Percentiles rank a stretch among this genome's conserved stretches.
phyloP scores from a whole-genome alignment of 2,329 filamentous ascomycete genomes.

The Rhexocercosporidium sp. region DNA sequence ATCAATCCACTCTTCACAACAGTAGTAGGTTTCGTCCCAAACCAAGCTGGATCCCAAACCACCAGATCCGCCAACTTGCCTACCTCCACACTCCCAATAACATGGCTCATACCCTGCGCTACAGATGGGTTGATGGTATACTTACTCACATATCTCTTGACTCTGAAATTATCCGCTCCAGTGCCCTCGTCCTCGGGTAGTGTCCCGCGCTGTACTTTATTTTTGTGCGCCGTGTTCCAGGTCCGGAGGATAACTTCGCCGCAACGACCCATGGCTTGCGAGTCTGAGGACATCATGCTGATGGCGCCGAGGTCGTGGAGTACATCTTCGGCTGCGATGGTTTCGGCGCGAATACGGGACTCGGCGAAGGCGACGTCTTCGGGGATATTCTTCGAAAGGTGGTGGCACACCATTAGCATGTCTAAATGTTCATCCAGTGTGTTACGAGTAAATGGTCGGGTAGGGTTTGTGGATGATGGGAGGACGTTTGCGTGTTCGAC shows the following conservation, averaged over 20 bases:
- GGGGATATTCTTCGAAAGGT: slow-evolving; percentile 88
- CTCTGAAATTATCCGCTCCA: slow-evolving; percentile 86
- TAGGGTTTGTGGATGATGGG: slow-evolving; percentile 90
- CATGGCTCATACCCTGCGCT: slow-evolving; percentile 85
- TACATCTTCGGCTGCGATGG: slow-evolving; percentile 95
- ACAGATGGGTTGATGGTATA: slow-evolving; percentile 96
- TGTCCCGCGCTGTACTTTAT: slow-evolving; percentile 81
- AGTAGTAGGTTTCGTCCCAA: slow-evolving; percentile 82
- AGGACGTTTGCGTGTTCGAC: slow-evolving; percentile 89
- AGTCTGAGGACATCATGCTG: slow-evolving; percentile 96
- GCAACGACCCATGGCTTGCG: slow-evolving; percentile 95
- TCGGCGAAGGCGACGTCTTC: slow-evolving; percentile 97
- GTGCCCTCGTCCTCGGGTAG: slow-evolving; percentile 80
- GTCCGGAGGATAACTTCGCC: slow-evolving; percentile 92
- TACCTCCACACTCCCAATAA: slow-evolving; percentile 85
- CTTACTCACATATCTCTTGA: slow-evolving; percentile 92
- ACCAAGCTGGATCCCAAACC: slow-evolving; percentile 83
- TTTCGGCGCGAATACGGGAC: slow-evolving; percentile 91
- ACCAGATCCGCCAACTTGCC: slow-evolving; percentile 91
- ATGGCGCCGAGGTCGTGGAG: slow-evolving; percentile 94
- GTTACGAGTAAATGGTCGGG: slow-evolving; percentile 86
- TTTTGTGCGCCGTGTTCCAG: slow-evolving; percentile 98
- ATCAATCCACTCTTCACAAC: slow-evolving; percentile 91
- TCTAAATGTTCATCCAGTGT: slow-evolving; percentile 96
- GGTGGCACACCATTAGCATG: slow-evolving; percentile 99